Base-by-base conservation (phyloP, 371 early-diverging fungal genomes). In the Mortierella sp. region DNA sequence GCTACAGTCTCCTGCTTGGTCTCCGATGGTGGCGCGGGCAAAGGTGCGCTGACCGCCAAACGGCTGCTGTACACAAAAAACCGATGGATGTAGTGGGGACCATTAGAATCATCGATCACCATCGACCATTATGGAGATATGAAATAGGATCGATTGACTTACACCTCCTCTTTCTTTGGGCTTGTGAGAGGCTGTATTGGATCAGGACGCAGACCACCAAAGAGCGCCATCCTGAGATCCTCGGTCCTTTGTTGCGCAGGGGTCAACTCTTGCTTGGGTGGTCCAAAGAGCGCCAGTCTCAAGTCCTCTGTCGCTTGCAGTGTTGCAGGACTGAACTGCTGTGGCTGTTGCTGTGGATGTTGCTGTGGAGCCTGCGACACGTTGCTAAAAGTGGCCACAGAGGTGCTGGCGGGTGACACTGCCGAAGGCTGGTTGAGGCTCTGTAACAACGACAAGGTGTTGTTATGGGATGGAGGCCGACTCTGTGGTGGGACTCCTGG, bases 251-350 rank as follows among this genome's bases (percentile, higher is more conserved):
- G 65, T 43, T 76, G 78, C 24, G 78, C 65, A 31, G 42, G 51
- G 16, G 54, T 58, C 4, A 51, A 49, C 28, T 67, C 70, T 34
- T 47, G 69, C 52, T 74, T 64, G 27, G 67, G 70, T 19, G 61
- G 61, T 18, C 81, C 81, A 61, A 81, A 81, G 27, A 81, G 54
- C 2, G 80, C 80, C 24, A 71, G 52, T 58, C 79, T 81, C 16
- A 81, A 55, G 47, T 71, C 67, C 6, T 73, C 69, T n/a, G 81
- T 79, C 9, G 71, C 79, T 19, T 74, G 76, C 13, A 74, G 61
- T 21, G 69, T 66, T 1, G 59, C 59, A n/a, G 69, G 70, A 10
- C 53, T 46, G 1, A 54, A 53, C 0, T 58, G 67, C n/a, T 59
- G 50, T 34, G 4, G 34, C 42, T 49, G 63, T n/a, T 47, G 57